These are phyloP conservation scores for Allomyces javanicus DNA, from an alignment of 192 early-diverging fungal genomes.

Conservation along the genomic window DNA sequence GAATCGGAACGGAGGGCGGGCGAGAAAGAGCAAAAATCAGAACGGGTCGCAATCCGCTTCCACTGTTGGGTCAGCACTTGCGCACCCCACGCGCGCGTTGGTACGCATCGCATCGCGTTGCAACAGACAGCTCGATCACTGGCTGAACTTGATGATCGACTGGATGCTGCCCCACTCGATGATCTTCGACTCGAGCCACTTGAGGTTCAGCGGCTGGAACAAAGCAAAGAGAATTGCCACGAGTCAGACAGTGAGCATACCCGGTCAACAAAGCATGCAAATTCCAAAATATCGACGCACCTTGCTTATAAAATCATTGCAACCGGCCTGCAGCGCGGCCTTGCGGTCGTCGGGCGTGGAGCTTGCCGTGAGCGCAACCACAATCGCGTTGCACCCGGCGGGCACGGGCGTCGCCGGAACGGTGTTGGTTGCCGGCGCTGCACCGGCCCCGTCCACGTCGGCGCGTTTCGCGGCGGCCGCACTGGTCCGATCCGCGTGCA, in stretches of 20 bases:
- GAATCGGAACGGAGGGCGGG: too few relatives aligned
- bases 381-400: not conserved
- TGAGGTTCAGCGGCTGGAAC: conserved; percentile 39
- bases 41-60: too few relatives aligned
- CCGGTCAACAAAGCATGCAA: too few relatives aligned
- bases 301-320: conserved; percentile 11
- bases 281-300: too few relatives aligned
- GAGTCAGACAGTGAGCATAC: too few relatives aligned
- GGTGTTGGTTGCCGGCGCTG: not conserved
- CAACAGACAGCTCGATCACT: not conserved
- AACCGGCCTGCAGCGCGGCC: not conserved
- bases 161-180: conserved; percentile 89
- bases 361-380: not conserved
- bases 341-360: not conserved
- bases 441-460: not conserved
- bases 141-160: conserved; percentile 56
- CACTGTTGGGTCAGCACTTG: too few relatives aligned
- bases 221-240: too few relatives aligned
- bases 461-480: not conserved
- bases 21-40: too few relatives aligned
- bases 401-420: not conserved
- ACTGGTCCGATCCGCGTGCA: not conserved
- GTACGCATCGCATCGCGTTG: too few relatives aligned
- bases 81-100: too few relatives aligned
- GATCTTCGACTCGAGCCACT: conserved; percentile 71